A percentile compares a stretch with the other conserved stretches of the same genome.
Evolutionary conservation across 371 early-diverging fungal genomes (phyloP).

Genomic region (Entomophthora muscae): DNA sequence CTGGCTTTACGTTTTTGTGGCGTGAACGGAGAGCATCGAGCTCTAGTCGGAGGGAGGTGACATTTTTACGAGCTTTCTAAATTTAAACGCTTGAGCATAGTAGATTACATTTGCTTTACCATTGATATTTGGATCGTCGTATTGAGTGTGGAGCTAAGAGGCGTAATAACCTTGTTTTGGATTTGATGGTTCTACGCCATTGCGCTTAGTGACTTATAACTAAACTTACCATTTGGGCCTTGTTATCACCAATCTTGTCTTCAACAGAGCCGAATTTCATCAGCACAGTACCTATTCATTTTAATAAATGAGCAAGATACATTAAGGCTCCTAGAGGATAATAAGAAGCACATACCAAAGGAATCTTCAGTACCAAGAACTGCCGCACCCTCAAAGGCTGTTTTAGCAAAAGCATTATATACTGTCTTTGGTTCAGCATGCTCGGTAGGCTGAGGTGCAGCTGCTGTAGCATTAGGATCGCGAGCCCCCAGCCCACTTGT

Average conservation of each 20-base stretch:
- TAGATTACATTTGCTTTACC: no score
- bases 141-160: conserved; percentile 46
- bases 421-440: conserved; percentile 35
- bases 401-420: conserved; percentile 55
- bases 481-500: conserved; percentile 38
- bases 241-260: conserved; percentile 62
- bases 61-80: conserved; percentile 63
- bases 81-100: no score
- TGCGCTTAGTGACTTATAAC: neutral
- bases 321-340: neutral
- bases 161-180: conserved; percentile 49
- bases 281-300: conserved; percentile 45
- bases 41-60: conserved; percentile 49
- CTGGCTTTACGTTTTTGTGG: conserved; percentile 46
- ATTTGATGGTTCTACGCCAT: conserved; percentile 30
- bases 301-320: neutral
- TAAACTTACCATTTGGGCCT: conserved; percentile 37
- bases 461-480: conserved; percentile 15
- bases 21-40: conserved; percentile 69
- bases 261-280: conserved; percentile 61
- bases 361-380: conserved; percentile 55
- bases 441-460: conserved; percentile 13
- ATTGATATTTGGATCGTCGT: conserved; percentile 56
- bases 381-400: conserved; percentile 39
- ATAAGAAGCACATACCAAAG: conserved; percentile 21